A percentile compares a stretch with the other conserved stretches of the same genome.
These are phyloP conservation scores for Trypanosoma theileri DNA, from an alignment of 208 protist genomes.

Conservation along the genomic window DNA sequence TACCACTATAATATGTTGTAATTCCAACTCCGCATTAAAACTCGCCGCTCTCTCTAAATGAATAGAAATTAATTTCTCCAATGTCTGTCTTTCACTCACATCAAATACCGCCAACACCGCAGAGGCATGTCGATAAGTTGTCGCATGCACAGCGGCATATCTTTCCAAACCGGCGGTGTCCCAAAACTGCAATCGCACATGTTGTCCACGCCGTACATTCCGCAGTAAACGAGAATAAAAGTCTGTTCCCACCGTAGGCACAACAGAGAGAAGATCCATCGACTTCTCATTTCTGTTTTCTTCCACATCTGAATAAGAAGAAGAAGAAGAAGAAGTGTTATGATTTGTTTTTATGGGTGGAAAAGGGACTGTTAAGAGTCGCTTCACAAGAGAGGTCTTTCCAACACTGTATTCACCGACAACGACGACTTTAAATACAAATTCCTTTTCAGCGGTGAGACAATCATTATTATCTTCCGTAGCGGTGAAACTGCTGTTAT, in stretches of 20 bases:
- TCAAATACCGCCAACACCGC: conserved; percentile 97
- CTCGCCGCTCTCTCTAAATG: conserved; percentile 31
- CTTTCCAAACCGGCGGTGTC: conserved; percentile 91
- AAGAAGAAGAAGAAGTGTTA: too few relatives aligned
- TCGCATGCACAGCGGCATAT: conserved; percentile 94
- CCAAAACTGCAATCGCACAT: conserved; percentile 73
- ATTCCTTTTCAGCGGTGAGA: conserved; percentile 27
- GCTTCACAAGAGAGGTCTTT: conserved; percentile 66
- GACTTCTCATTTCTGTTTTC: too few relatives aligned
- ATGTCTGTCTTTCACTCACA: conserved; percentile 90
- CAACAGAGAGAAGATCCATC: conserved; percentile 8
- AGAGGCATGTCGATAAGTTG: conserved; percentile 76
- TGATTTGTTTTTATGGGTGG: background rate
- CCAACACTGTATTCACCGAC: conserved; percentile 59
- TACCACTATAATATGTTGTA: conserved; percentile 44
- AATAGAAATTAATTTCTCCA: conserved; percentile 59
- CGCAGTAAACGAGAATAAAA: conserved; percentile 47
- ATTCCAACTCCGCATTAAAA: conserved; percentile 40
- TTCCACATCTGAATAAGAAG: too few relatives aligned
- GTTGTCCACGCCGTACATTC: conserved; percentile 32
- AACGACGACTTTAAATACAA: conserved; percentile 54
- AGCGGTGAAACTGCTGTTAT: background rate
- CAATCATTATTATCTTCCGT: background rate
- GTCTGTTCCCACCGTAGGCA: conserved; percentile 62
- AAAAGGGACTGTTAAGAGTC: conserved; percentile 29